Conservation (phyloP, 73 alveolate genomes). For the Paraurostyla sp. region DNA sequence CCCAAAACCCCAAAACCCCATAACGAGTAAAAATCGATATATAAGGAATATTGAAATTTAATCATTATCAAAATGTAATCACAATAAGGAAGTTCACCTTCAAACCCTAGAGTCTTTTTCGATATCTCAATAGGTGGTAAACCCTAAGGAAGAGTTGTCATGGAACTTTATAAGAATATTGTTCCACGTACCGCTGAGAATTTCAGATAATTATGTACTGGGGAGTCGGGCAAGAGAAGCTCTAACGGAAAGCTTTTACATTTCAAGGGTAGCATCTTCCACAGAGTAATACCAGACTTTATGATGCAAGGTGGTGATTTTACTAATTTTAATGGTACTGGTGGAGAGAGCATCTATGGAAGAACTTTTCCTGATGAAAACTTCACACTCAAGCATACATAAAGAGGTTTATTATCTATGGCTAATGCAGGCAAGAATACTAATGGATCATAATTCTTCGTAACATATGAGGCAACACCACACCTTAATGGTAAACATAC, state of each 20-base stretch:
- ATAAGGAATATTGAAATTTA: too few species aligned
- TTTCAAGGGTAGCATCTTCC: slow-evolving; percentile 90
- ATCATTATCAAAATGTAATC: neutral
- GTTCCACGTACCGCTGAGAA: slow-evolving; percentile 95
- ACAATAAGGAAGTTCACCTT: slow-evolving; percentile 45
- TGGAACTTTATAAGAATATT: slow-evolving; percentile 89
- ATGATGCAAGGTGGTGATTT: slow-evolving; percentile 94
- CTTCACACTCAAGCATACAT: slow-evolving; percentile 79
- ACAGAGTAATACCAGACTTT: slow-evolving; percentile 87
- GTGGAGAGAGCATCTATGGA: slow-evolving; percentile 83
- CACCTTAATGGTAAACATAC: slow-evolving; percentile 98
- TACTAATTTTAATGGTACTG: slow-evolving; percentile 80
- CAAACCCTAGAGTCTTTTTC: slow-evolving; percentile 91
- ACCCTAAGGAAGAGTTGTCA: slow-evolving; percentile 80
- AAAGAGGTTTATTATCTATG: slow-evolving; percentile 88
- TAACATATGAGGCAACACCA: slow-evolving; percentile 89
- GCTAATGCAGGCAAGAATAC: slow-evolving; percentile 97
- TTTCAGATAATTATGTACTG: slow-evolving; percentile 93
- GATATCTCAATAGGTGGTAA: slow-evolving; percentile 88
- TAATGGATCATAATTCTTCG: slow-evolving; percentile 95
- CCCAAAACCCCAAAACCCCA: too few species aligned
- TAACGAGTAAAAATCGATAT: too few species aligned
- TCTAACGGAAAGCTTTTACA: slow-evolving; percentile 71
- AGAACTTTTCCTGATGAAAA: slow-evolving; percentile 85
- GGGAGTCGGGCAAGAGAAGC: slow-evolving; percentile 81